Base-by-base conservation (phyloP, 1,139 yeast genomes). In the Protomyces lactucae-debilis region DNA sequence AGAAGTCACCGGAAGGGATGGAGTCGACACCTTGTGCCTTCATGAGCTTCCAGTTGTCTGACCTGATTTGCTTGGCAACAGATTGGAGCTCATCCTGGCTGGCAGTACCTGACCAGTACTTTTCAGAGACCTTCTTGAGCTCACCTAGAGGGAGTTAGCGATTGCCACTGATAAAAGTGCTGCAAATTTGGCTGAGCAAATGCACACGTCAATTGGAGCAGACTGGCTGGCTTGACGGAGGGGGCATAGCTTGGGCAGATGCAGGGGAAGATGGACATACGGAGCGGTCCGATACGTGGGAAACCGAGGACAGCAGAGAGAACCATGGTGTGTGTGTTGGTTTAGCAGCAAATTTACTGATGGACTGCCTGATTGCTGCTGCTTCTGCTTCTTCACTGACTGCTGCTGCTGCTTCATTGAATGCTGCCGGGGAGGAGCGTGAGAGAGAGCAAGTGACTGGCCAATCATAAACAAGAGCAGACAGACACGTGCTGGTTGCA, bases 71-170 rank as follows among this genome's bases (percentile, higher is more conserved):
- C 83, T 91, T 88, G 81, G 97, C 99, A 75, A 87, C 92, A 75
- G 89, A 84, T 79, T 89, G 80, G 73, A 93, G 85, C 76, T 90
- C 96, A 68, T 89, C 97, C 71, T 84, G 90, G 69, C 87, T 75
- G 73, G 86, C 88, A 83, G 92, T 92, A 76, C 97, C 97, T 73
- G 84, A 80, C 99, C 99, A 93, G 92, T 93, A 93, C 78, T 96
- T 87, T 82, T 93, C 99, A 72, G 99, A 93, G 79, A 89, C 60
- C 53, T 61, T 61, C 37, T 60, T 60, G 48, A 60, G 64, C 59
- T 60, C 64, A 36, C 64, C 51, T 43, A 25, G 8, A 18, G 14
- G 48, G 2, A 5, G 32, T 28, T 28, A 28, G 32, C 32, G 5
- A 3, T 28, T 28, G 32, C 32, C 32, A 28, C 32, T 28, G 8